Conservation (phyloP, 345 rosid genomes). For the Hibiscus mutabilis region DNA sequence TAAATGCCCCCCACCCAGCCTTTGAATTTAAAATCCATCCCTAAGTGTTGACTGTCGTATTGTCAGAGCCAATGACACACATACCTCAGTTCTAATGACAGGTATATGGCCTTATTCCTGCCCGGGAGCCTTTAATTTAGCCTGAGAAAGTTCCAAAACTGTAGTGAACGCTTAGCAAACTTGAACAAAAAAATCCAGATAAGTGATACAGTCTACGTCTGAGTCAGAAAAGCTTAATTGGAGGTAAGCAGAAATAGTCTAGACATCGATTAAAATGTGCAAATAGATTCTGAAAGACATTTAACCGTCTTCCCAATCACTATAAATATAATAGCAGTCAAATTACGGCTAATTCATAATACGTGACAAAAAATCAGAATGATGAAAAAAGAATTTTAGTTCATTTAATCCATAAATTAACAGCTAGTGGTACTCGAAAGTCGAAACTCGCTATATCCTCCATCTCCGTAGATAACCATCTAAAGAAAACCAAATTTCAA, state of each 20-base stretch:
- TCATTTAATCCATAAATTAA: background rate
- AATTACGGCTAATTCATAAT: background rate
- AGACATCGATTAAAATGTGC: background rate
- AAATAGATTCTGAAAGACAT: background rate
- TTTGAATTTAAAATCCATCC: slow-evolving; percentile 48
- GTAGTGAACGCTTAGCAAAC: background rate
- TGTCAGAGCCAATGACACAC: background rate
- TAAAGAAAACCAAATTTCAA: background rate
- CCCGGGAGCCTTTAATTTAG: background rate
- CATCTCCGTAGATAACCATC: background rate
- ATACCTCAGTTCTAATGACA: background rate
- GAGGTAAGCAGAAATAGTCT: background rate
- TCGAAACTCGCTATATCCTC: background rate
- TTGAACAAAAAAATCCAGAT: no score
- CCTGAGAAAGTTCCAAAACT: background rate
- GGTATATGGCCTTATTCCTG: background rate
- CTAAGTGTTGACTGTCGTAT: background rate
- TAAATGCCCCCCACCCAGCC: slow-evolving; percentile 63
- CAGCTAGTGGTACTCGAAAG: background rate
- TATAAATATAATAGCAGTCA: background rate
- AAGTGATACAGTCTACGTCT: no score
- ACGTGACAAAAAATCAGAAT: background rate
- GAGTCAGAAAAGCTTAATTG: background rate
- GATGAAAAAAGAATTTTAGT: background rate
- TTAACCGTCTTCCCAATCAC: background rate